Evolutionary conservation across 768 basidiomycete species (phyloP), one percentile per base, ranked within the genome.

Genomic region (Russula foetens): DNA sequence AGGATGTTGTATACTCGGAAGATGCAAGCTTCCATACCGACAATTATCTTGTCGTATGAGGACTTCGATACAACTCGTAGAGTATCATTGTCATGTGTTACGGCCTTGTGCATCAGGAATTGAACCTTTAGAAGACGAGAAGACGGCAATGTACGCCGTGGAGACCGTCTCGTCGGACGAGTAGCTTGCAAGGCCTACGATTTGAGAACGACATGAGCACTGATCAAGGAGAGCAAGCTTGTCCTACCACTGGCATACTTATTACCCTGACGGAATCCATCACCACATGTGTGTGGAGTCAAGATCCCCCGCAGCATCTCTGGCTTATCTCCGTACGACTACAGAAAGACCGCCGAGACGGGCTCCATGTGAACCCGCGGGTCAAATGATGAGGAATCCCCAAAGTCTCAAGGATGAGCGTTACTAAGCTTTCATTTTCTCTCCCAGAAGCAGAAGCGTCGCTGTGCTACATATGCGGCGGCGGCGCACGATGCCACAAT

Each of bases 1-100:
- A 79, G 48, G 74, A 79, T n/a, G 76, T 79, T 43, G 74, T 75
- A 9, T 84, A 76, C 75, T 80, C 79, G 19, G 76, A 82, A 68
- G 82, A 83, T 60, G 76, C 75, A 59, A 75, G 78, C 29, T 69
- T 83, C 53, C 69, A 69, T 28, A 75, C 79, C 35, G 82, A 83
- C 59, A 75, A 75, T 52, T 84, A 81, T 68, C 71, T 74, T 63
- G 77, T 84, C 38, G 71, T 71, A 54, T 62, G 46, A 58, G 31
- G 31, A n/a, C 35, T 26, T 24, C 39, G 21, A 28, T 56, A 31
- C 35, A 44, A 14, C 29, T 28, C 26, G n/a, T 39, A 31, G 60
- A 60, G 39, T 21, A 38, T 47, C 55, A 31, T 58, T 52, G 17
- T 46, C 55, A n/a, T n/a, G 43, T 50, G 29, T 45, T 28, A 19